A percentile compares a stretch with the other conserved stretches of the same genome.
Conservation (phyloP, 805 yeast genomes). For the Saccharomyces cerevisiae region DNA sequence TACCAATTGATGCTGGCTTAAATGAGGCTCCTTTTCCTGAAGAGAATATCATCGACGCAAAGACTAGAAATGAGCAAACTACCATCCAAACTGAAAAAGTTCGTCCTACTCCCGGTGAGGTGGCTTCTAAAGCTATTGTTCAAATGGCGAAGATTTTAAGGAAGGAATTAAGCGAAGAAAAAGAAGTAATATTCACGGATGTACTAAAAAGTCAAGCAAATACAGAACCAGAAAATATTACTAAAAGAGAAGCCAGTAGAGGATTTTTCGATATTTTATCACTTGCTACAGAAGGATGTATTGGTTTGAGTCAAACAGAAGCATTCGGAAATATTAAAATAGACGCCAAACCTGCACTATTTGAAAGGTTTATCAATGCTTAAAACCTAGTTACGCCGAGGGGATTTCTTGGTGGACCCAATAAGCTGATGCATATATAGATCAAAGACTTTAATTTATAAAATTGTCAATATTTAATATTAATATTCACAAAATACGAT, state of each 20-base stretch:
- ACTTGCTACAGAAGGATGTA: slow-evolving; percentile 67
- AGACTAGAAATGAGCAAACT: neutral
- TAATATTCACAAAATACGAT: neutral
- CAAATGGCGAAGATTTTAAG: slow-evolving; percentile 24
- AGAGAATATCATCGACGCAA: neutral
- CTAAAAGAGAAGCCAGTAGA: slow-evolving; percentile 23
- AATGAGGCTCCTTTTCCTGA: slow-evolving; percentile 4
- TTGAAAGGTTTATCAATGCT: slow-evolving; percentile 23
- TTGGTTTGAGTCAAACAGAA: slow-evolving; percentile 50
- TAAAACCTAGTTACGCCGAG: neutral
- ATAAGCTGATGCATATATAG: neutral
- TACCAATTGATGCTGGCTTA: slow-evolving; percentile 10
- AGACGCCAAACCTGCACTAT: slow-evolving; percentile 36
- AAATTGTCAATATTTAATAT: neutral
- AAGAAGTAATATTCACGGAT: slow-evolving; percentile 9
- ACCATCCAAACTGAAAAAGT: slow-evolving; percentile 8
- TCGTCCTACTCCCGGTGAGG: slow-evolving; percentile 14
- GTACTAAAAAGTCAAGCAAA: slow-evolving; percentile 7
- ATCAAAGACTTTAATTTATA: neutral
- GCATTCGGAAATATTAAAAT: slow-evolving; percentile 56
- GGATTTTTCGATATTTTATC: slow-evolving; percentile 77
- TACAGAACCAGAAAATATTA: slow-evolving; percentile 1
- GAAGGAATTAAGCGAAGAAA: slow-evolving; percentile 10
- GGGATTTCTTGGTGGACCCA: too few relatives aligned
- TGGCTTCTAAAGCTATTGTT: slow-evolving; percentile 22